Evolutionary conservation across 148 eudicot genomes (phyloP).

Genomic region (Spergularia bocconei): DNA sequence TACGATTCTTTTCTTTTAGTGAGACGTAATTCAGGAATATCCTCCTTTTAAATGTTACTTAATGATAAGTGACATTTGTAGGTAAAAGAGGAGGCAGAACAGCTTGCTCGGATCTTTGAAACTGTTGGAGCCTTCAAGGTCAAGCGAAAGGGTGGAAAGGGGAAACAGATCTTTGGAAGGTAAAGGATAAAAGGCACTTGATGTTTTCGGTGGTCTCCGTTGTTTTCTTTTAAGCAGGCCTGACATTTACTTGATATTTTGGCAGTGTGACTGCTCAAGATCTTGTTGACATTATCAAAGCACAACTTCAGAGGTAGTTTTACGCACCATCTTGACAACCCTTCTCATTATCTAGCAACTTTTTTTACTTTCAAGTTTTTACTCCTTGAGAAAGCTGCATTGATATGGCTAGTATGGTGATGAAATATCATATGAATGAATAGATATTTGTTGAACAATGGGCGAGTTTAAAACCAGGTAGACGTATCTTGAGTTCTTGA

Average conservation of each 20-base stretch:
- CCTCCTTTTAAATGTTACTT: not conserved
- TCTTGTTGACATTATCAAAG: conserved; percentile 92
- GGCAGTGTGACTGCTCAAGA: conserved; percentile 95
- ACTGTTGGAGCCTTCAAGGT: conserved; percentile 92
- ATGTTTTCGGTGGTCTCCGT: not conserved
- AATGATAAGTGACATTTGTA: conserved; percentile 22
- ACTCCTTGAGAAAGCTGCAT: too few species aligned
- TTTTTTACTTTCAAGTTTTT: too few species aligned
- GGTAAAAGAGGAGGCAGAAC: conserved; percentile 95
- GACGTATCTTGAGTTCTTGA: too few species aligned
- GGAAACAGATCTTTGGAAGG: conserved; percentile 90
- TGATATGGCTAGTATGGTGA: too few species aligned
- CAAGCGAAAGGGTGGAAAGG: conserved; percentile 86
- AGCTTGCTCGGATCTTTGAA: conserved; percentile 79
- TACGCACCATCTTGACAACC: conserved; percentile 8
- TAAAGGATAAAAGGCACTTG: conserved; percentile 20
- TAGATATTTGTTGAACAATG: too few species aligned
- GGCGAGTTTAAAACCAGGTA: too few species aligned
- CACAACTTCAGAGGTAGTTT: conserved; percentile 85
- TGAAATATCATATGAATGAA: too few species aligned
- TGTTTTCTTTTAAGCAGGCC: conserved; percentile 9
- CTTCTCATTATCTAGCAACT: not conserved
- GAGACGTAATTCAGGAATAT: not conserved
- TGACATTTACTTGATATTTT: conserved; percentile 19
- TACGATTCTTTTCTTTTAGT: not conserved